Base-by-base conservation (phyloP, 331 rosid genomes). In the Acacia concinna region DNA sequence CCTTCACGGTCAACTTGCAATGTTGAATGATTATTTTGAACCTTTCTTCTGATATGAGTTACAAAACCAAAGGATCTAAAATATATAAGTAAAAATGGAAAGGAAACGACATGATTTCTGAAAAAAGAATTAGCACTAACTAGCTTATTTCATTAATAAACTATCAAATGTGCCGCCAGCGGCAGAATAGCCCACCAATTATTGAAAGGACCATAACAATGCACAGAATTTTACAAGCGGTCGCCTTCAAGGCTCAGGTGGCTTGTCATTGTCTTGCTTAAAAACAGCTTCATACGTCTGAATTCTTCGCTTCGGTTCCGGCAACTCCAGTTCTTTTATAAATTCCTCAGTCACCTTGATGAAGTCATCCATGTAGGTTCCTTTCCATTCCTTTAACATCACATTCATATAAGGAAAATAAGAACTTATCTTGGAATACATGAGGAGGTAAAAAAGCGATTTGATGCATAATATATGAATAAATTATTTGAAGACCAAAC, bases 231-330 rank as follows among this genome's bases (percentile, higher is more conserved):
- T 47, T 57, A 76, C 80, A 69, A 79, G 69, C 14, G 27, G 30
- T 49, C 51, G 56, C 32, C 43, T 62, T 84, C 89, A 90, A 38
- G 87, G 70, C 35, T 47, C 44, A 28, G 3, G 73, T 57, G 77
- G 81, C 79, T 84, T 74, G 72, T 83, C 84, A 54, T 63, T 86
- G 46, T 82, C 91, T 75, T 87, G 87, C 47, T 68, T 59, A 63
- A 80, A 93, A 89, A 88, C 89, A n/a, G 86, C 78, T 86, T 95
- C 93, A 51, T 86, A 90, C 34, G 96, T 81, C 49, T 84, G 80
- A 78, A 93, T 94, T 85, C 96, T 90, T 40, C 94, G 82, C 90
- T 91, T 90, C 30, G 96, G 65, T 66, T 91, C 89, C 51, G 97
- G 94, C 79, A 81, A 83, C 81, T 90, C 85, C 81, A 90, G 67